These are phyloP conservation scores for Forsythia suspensa DNA, from an alignment of 257 asterid genomes.

Conservation along the genomic window DNA sequence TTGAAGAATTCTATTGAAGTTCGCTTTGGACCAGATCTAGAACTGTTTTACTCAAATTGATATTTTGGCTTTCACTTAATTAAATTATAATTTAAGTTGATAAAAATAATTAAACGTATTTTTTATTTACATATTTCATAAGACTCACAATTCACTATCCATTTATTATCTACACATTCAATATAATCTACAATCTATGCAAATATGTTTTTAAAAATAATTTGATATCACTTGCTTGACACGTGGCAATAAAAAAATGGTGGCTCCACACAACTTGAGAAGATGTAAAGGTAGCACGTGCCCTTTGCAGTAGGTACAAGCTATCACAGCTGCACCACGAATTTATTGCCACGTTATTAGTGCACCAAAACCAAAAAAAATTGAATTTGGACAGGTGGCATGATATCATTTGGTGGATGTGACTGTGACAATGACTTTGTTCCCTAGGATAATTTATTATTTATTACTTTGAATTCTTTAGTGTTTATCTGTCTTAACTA, in stretches of 20 bases:
- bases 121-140: too few relatives aligned
- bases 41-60: too few relatives aligned
- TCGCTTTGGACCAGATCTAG: too few relatives aligned
- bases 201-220: too few relatives aligned
- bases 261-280: conserved; percentile 4
- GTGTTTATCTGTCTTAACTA: neutral
- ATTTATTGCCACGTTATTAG: conserved; percentile 28
- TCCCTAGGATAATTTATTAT: neutral
- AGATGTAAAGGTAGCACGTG: conserved; percentile 26
- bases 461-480: neutral
- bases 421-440: conserved; percentile 16
- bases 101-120: too few relatives aligned
- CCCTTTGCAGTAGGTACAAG: neutral
- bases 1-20: too few relatives aligned
- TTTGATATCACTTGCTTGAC: too few relatives aligned
- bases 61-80: too few relatives aligned
- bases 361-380: neutral
- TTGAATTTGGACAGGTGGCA: conserved; percentile 7
- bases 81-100: too few relatives aligned
- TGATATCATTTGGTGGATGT: neutral
- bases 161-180: too few relatives aligned
- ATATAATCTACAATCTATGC: too few relatives aligned
- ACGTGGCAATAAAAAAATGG: conserved; percentile 14
- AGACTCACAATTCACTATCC: too few relatives aligned
- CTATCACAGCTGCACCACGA: conserved; percentile 25